Conservation (phyloP, 768 basidiomycete genomes). For the Baorangia bicolor region DNA sequence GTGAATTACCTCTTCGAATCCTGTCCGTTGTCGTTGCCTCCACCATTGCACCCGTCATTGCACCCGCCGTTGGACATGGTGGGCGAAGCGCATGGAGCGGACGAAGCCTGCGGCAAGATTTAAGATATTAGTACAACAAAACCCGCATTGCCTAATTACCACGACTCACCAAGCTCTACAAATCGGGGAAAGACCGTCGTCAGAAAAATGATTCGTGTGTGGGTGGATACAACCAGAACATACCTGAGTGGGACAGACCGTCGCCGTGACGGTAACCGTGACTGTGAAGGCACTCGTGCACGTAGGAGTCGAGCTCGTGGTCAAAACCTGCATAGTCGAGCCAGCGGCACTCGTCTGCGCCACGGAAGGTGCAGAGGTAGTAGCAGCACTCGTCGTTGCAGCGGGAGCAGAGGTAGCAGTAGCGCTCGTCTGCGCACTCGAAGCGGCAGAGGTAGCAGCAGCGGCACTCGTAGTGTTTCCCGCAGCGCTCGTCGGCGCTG, state of each 20-base stretch:
- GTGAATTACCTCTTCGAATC: slow-evolving; percentile 2
- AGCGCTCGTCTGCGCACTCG: not conserved
- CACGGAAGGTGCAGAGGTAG: not conserved
- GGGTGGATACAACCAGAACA: not conserved
- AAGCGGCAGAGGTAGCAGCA: not conserved
- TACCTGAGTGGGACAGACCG: slow-evolving; percentile 16
- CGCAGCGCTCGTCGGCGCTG: not conserved
- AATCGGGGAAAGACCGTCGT: not conserved
- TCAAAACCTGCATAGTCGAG: not conserved
- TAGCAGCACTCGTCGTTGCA: not conserved
- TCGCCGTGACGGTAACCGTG: slow-evolving; percentile 22
- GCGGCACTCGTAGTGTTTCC: not conserved
- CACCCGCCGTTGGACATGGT: not conserved
- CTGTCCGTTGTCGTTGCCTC: not conserved
- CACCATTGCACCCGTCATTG: not conserved
- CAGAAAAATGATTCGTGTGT: not conserved
- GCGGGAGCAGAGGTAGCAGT: not conserved
- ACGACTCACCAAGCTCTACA: not conserved
- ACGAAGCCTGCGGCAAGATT: not conserved
- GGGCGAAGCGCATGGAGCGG: not conserved
- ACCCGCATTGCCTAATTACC: not conserved
- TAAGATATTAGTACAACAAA: not conserved
- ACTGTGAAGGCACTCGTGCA: not conserved
- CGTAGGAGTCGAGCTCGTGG: not conserved
- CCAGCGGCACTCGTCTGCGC: not conserved